Conservation (phyloP, 345 rosid genomes). For the Citrus unshiu region DNA sequence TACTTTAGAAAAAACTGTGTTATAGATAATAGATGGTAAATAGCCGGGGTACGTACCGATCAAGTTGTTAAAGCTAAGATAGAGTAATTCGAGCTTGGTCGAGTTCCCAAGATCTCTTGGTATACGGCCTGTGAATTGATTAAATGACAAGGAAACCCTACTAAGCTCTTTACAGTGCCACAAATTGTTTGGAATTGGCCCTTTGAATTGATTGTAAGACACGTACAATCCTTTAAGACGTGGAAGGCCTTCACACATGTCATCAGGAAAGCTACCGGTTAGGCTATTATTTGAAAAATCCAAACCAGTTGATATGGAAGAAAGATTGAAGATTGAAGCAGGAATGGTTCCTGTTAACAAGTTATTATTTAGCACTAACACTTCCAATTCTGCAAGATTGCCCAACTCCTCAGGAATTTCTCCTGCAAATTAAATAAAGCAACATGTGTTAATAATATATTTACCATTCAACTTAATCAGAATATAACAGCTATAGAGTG, state of each 20-base stretch:
- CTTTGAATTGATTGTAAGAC: neutral
- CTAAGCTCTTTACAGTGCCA: neutral
- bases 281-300: neutral
- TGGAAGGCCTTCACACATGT: neutral
- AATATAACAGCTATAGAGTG: too few relatives aligned
- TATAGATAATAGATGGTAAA: neutral
- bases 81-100: neutral
- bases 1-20: too few relatives aligned
- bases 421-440: neutral
- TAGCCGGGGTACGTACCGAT: neutral
- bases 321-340: neutral
- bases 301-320: neutral
- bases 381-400: neutral
- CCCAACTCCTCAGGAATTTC: neutral
- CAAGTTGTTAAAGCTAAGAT: neutral
- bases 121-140: neutral
- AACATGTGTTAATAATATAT: too few relatives aligned
- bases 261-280: neutral
- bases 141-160: neutral
- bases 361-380: neutral
- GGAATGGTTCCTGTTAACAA: neutral
- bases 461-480: too few relatives aligned
- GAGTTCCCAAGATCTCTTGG: constrained; percentile 19
- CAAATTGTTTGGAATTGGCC: neutral
- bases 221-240: neutral